Base-by-base conservation (phyloP, 2,329 filamentous ascomycete species). In the Nothophoma quercina region DNA sequence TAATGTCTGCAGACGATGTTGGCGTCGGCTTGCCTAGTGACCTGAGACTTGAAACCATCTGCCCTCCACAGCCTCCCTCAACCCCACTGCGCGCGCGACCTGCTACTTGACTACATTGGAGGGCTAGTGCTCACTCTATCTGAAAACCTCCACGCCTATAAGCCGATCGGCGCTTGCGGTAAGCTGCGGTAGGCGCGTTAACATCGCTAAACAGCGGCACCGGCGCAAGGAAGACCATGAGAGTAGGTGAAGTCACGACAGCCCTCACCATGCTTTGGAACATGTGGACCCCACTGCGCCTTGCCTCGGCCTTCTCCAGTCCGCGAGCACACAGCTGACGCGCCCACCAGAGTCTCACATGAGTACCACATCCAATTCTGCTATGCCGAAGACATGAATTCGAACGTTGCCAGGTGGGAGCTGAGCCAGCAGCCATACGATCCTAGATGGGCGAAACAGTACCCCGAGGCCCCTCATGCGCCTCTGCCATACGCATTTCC, bases 301-400 rank as follows among this genome's bases (percentile, higher is more conserved):
- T 25, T 43, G 38, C 21, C 35, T 40, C 26, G 33, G 39, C 25
- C 10, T 21, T 23, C 26, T 36, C 15, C 32, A 28, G 34, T 25
- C 45, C 29, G 29, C 30, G 13, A 45, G 15, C 4, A n/a, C 2
- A 15, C 26, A 51, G 56, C 70, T 73, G 62, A 73, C 63, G 56
- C 59, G 52, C 55, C 50, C 26, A 44, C 53, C 53, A 61, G 62
- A 59, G 55, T 50, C 54, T 45, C 44, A 55, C 56, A 54, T 71
- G 65, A 55, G 47, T 26, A 39, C 43, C 22, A 38, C 49, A 47
- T 55, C 62, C 41, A 56, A 54, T 56, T 67, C 56, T 67, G 61
- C 62, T 68, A 75, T 75, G 71, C 67, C 59, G 56, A 68, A 64
- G 70, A 71, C 61, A 73, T 73, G 71, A 71, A 67, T 51, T 67